These are phyloP conservation scores for Aspergillus novoparasiticus DNA, from an alignment of 2,329 filamentous ascomycete genomes.

Conservation along the genomic window DNA sequence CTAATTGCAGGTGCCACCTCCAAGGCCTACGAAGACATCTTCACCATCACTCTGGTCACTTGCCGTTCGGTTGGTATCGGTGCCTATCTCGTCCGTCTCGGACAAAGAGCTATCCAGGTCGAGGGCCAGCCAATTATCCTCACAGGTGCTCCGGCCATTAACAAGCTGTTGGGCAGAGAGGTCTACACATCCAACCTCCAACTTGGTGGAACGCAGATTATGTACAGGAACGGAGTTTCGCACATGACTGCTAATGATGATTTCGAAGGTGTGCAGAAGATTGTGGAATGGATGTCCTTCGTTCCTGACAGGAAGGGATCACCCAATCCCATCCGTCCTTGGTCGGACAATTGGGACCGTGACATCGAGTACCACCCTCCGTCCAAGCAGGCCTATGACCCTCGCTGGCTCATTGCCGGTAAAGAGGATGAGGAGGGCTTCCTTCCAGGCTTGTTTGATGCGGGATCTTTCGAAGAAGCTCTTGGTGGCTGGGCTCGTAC, in stretches of 20 bases:
- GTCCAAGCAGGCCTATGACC: conserved; percentile 85
- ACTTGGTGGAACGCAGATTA: conserved; percentile 99
- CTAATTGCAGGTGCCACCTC: conserved; percentile 97
- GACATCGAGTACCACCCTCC: conserved; percentile 81
- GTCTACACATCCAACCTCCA: conserved; percentile 99
- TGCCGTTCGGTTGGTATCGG: conserved; percentile 99
- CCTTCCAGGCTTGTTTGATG: conserved; percentile 90
- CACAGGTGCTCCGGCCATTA: conserved; percentile 94
- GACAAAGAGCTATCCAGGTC: conserved; percentile 97
- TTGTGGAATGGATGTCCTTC: conserved; percentile 97
- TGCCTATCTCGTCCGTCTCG: conserved; percentile 96
- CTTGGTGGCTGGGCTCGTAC: conserved; percentile 97
- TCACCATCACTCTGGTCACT: conserved; percentile 95
- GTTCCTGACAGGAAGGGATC: conserved; percentile 93
- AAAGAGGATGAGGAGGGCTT: conserved; percentile 82
- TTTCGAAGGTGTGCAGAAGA: conserved; percentile 96
- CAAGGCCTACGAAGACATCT: conserved; percentile 97
- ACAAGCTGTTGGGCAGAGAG: conserved; percentile 96
- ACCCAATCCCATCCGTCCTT: conserved; percentile 88
- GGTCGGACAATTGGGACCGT: conserved; percentile 86
- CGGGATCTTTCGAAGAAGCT: conserved; percentile 93
- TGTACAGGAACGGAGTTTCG: conserved; percentile 99
- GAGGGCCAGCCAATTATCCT: conserved; percentile 99
- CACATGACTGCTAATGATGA: conserved; percentile 98
- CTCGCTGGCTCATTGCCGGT: conserved; percentile 89